Base-by-base conservation (phyloP, 176 grass and related monocot species). In the Phyllostachys edulis region DNA sequence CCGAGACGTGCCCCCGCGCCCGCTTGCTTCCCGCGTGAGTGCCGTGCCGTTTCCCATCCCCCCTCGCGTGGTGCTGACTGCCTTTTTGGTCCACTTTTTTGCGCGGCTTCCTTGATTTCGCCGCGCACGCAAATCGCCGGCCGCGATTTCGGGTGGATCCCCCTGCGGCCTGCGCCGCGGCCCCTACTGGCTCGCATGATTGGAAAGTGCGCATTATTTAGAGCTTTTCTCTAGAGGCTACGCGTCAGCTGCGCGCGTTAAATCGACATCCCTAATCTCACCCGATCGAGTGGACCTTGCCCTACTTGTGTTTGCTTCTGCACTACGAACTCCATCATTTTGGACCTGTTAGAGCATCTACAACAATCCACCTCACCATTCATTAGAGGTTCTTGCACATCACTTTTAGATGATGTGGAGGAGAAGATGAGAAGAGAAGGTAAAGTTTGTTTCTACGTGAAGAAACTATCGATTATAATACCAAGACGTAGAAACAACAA, bases 71-170 rank as follows among this genome's bases (percentile, higher is more conserved):
- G 9, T 15, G 69, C 23, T 47, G 69, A 9, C 69, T 44, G 11
- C 24, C 78, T 82, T 90, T 82, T 82, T 36, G 56, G 26, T 57
- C 46, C 57, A 26, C 50, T 24, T 65, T 64, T 69, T 11, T 1
- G 15, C 70, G 24, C 84, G 1, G 47, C 4, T 26, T 14, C 23
- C 59, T 13, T 27, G 24, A 1, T 62, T 62, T 62, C 11, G 27
- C 15, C 1, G 12, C 32, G 81, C 67, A 8, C 14, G 78, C 79
- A 27, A 70, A 85, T 81, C 70, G 9, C n/a, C 38, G 16, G 24
- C 50, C 11, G 34, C 32, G 77, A 85, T 85, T 85, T 69, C 76
- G 51, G 61, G 62, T 51, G 69, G 61, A 69, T 60, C 68, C 60
- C 45, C 69, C 0, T n/a, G n/a, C n/a, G n/a, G n/a, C n/a, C 26